Evolutionary conservation across 176 grass and related monocot genomes (phyloP), one percentile per base, ranked within the genome.

Genomic region (Guadua angustifolia): DNA sequence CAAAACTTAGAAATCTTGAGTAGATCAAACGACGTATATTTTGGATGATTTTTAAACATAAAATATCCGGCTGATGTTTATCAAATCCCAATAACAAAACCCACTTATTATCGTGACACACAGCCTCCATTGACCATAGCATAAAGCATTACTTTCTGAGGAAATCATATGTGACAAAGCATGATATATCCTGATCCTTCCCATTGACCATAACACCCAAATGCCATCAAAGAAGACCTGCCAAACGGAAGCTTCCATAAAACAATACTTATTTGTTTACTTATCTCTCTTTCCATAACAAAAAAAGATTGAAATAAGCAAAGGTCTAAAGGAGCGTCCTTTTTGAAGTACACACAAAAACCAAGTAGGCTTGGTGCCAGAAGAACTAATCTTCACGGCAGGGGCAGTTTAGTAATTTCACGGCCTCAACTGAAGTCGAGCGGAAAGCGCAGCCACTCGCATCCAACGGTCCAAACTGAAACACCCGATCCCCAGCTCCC

Each of bases 401-500:
- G 50, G 80, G 93, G 67, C 35, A 88, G 45, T 83, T 58, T 11
- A 25, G 89, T 86, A 85, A 85, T 63, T 75, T 76, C 36, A 4
- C 1, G 0, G 0, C 3, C 62, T 16, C 25, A 67, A 80, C 72
- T 50, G 51, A 69, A 77, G 73, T 53, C 47, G 69, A 49, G 76
- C 82, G 58, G 83, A 68, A 53, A 45, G 60, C 21, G 19, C 85
- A 79, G 83, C 88, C 79, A 83, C 83, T 89, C 51, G 56, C 82
- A 88, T 89, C 94, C 83, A 90, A 91, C 91, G 86, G 89, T 83
- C 73, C 51, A 64, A 78, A 79, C 83, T 29, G 78, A 71, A 61
- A 18, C 9, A 38, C 24, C 67, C 16, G 61, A 50, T 71, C 76
- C 39, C 11, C 66, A n/a, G 25, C 29, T 5, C 17, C 8, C 60